Percentiles rank a stretch among this genome's conserved stretches.
Conservation (phyloP, 805 yeast species). For the Zygosaccharomyces pseudorouxii region DNA sequence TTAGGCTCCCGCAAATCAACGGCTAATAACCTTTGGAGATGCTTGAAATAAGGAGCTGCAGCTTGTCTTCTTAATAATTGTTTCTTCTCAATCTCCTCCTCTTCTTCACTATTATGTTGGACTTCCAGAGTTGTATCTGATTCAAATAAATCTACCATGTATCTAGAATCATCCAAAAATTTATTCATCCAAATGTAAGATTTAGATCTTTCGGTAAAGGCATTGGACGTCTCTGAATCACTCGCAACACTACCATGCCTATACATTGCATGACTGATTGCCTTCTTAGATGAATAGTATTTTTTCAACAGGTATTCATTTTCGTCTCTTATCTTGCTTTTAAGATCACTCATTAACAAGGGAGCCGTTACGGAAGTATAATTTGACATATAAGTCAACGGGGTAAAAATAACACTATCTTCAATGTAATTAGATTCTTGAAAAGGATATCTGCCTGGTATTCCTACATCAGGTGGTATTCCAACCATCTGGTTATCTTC, state of each 20-base stretch:
- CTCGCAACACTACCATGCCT: slow-evolving; percentile 23
- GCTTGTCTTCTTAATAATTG: slow-evolving; percentile 6
- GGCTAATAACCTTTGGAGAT: slow-evolving; percentile 23
- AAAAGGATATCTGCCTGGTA: neutral
- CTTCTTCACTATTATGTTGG: neutral
- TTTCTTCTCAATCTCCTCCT: slow-evolving; percentile 8
- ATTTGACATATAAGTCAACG: slow-evolving; percentile 15
- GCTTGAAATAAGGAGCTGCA: slow-evolving; percentile 20
- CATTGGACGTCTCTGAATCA: slow-evolving; percentile 15
- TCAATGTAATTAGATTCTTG: neutral
- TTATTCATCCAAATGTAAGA: slow-evolving; percentile 14
- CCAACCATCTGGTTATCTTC: neutral
- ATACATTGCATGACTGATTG: slow-evolving; percentile 8
- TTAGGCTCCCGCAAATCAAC: slow-evolving; percentile 20
- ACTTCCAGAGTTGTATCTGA: neutral
- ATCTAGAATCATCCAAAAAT: slow-evolving; percentile 15
- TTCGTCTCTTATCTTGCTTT: slow-evolving; percentile 7
- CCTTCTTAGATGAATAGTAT: slow-evolving; percentile 16
- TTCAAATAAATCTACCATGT: slow-evolving; percentile 17
- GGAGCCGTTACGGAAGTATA: slow-evolving; percentile 13
- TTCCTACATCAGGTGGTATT: neutral
- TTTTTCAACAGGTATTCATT: slow-evolving; percentile 18
- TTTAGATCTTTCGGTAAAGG: slow-evolving; percentile 16
- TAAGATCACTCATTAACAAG: slow-evolving; percentile 3
- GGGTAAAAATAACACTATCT: neutral